Percentiles rank a stretch among this genome's conserved stretches.
Evolutionary conservation across 2,329 filamentous ascomycete species (phyloP).

Genomic region (Neopestalotiopsis rosae): DNA sequence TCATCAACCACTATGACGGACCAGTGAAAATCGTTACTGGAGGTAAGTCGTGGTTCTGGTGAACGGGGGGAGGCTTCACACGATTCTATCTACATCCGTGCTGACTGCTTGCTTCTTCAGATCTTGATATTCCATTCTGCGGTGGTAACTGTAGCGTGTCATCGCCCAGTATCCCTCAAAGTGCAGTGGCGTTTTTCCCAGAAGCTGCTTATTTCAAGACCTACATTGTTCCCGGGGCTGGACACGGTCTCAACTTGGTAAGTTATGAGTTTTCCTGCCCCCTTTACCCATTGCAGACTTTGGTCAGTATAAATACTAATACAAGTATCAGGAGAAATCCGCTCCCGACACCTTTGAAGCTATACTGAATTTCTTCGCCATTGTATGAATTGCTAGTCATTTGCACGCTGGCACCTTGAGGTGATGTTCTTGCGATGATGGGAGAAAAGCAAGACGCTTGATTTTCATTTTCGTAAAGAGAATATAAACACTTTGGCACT

Average conservation of each 20-base stretch:
- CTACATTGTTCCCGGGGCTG: constrained; percentile 56
- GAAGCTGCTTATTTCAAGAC: constrained; percentile 55
- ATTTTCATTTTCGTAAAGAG: too few species aligned
- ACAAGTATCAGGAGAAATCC: neutral
- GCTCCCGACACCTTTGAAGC: too few species aligned
- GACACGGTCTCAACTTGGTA: constrained; percentile 55
- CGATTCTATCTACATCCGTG: neutral
- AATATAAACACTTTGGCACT: too few species aligned
- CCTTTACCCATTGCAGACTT: neutral
- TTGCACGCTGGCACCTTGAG: too few species aligned
- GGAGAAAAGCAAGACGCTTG: too few species aligned
- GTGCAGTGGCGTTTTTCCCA: constrained; percentile 46
- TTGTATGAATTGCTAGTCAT: too few species aligned
- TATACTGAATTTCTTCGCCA: too few species aligned
- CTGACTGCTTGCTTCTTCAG: constrained; percentile 29
- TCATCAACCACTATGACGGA: constrained; percentile 48
- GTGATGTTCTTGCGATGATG: too few species aligned
- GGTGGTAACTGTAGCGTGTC: constrained; percentile 62
- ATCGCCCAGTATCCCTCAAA: constrained; percentile 45
- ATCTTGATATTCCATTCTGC: constrained; percentile 60
- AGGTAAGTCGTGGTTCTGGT: constrained; percentile 34
- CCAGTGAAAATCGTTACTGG: constrained; percentile 65
- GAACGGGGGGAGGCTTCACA: too few species aligned
- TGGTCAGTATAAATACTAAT: neutral
- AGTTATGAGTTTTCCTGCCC: neutral